A percentile compares a stretch with the other conserved stretches of the same genome.
Evolutionary conservation across 108 stramenopile genomes (phyloP).

Genomic region (Cyclostephanos invisitatus): DNA sequence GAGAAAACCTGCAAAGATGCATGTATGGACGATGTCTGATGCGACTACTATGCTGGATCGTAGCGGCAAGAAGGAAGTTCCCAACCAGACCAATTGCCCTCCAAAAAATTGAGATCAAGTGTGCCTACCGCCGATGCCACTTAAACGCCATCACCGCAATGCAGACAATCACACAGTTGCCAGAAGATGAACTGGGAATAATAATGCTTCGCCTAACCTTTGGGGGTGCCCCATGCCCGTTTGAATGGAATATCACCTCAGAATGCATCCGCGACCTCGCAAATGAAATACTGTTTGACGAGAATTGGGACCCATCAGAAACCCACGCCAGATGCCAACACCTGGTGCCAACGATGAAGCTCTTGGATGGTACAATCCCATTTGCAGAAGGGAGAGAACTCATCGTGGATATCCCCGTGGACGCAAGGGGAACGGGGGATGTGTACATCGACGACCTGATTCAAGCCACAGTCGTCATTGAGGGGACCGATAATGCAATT

Average conservation of each 20-base stretch:
- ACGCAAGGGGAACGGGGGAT: neutral
- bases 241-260: neutral
- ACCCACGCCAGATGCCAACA: neutral
- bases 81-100: neutral
- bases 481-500: neutral
- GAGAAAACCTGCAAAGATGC: neutral
- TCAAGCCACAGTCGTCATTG: neutral
- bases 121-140: slow-evolving; percentile 1
- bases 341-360: neutral
- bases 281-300: neutral
- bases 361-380: neutral
- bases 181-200: neutral
- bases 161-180: neutral
- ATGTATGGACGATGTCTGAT: neutral
- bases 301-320: neutral
- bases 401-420: neutral
- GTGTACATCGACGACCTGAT: neutral
- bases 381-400: neutral
- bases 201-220: neutral
- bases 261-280: neutral
- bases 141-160: neutral
- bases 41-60: neutral
- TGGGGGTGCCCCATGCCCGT: neutral
- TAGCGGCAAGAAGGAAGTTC: neutral
- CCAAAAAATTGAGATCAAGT: neutral